These are phyloP conservation scores for Lyophyllum decastes DNA, from an alignment of 768 basidiomycete genomes.

Conservation along the genomic window DNA sequence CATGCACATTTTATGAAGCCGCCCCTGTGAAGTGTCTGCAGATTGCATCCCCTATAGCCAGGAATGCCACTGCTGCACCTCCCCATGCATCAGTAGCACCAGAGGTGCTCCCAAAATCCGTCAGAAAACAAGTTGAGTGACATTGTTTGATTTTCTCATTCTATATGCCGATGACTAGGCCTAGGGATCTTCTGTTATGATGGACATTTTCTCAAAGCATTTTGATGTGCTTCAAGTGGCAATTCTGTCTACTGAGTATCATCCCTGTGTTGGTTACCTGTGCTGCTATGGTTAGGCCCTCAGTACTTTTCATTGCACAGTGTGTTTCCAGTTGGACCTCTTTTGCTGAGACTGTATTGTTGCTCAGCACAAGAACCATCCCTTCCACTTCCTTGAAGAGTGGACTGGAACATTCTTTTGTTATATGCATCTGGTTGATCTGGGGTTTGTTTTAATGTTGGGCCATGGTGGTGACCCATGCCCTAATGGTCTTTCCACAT, in stretches of 20 bases:
- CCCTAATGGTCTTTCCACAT: background rate
- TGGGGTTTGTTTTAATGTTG: background rate
- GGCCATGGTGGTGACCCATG: background rate
- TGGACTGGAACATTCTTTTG: background rate
- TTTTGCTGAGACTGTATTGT: background rate
- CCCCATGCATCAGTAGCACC: too few relatives aligned
- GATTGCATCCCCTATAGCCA: background rate
- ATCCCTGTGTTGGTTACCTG: background rate
- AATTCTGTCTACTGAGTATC: background rate
- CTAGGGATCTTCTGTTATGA: conserved; percentile 7
- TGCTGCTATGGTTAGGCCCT: background rate
- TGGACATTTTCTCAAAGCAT: conserved; percentile 3
- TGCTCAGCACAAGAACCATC: background rate
- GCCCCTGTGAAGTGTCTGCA: background rate
- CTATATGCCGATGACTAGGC: background rate
- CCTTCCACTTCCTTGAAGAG: background rate
- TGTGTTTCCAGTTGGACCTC: background rate
- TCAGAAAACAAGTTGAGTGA: background rate
- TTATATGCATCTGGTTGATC: background rate
- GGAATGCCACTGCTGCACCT: background rate
- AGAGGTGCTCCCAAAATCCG: background rate
- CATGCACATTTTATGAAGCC: background rate
- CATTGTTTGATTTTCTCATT: background rate
- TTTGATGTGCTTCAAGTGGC: conserved; percentile 1
- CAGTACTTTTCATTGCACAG: background rate